phyloP scores from a whole-genome alignment of 148 eudicot genomes.

The Persicaria maculosa region DNA sequence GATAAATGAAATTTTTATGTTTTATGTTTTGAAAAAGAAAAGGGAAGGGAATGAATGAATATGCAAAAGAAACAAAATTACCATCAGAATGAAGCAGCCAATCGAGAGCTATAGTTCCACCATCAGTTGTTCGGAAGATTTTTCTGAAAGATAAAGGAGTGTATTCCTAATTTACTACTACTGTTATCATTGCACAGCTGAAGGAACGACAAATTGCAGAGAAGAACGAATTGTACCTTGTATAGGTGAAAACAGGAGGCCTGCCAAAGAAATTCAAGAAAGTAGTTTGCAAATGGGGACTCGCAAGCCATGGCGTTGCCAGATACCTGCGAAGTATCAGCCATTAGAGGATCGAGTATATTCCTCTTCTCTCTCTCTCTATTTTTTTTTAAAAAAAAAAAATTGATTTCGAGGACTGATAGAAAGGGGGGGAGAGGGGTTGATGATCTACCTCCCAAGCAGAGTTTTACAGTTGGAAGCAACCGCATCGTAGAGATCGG shows the following conservation, averaged over 20 bases:
- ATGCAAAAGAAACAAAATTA: constrained; percentile 16
- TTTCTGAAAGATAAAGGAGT: constrained; percentile 36
- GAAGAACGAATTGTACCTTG: constrained; percentile 33
- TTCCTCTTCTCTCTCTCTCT: too few relatives aligned
- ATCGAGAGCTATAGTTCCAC: constrained; percentile 90
- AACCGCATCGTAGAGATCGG: constrained; percentile 48
- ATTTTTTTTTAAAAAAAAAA: not conserved
- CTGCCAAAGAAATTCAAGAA: constrained; percentile 69
- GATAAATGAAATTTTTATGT: not conserved
- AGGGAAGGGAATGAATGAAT: not conserved
- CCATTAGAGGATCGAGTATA: too few relatives aligned
- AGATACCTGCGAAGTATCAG: constrained; percentile 46
- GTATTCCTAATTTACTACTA: not conserved
- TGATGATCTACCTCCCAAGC: constrained; percentile 82
- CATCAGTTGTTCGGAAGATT: constrained; percentile 72
- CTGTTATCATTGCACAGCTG: not conserved
- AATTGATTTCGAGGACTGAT: not conserved
- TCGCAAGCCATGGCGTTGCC: constrained; percentile 89
- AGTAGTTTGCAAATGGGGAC: constrained; percentile 88
- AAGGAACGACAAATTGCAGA: not conserved
- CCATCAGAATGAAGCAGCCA: constrained; percentile 81
- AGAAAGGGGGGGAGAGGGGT: not conserved
- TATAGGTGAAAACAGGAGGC: constrained; percentile 61
- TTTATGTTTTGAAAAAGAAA: not conserved
- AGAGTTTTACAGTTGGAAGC: constrained; percentile 75